Percentiles rank a stretch among this genome's conserved stretches.
phyloP scores from a whole-genome alignment of 2,329 filamentous ascomycete species.

The Penicillium hordei region DNA sequence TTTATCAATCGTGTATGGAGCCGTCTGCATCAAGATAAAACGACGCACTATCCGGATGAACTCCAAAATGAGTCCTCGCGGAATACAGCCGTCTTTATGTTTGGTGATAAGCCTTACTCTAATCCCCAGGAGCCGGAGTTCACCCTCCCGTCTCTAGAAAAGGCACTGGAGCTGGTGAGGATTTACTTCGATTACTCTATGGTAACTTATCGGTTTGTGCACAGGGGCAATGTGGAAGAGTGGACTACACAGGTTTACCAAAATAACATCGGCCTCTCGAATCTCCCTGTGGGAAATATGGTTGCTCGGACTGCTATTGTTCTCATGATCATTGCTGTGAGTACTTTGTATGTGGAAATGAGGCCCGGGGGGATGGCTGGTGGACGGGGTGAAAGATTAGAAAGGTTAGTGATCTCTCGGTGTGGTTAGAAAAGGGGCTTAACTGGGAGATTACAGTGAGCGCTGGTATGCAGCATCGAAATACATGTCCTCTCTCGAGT shows the following conservation, averaged over 20 bases:
- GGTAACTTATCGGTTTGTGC: conserved; percentile 60
- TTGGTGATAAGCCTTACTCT: conserved; percentile 53
- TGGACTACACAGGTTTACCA: conserved; percentile 49
- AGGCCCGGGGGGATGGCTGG: conserved; percentile 29
- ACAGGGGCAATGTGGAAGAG: conserved; percentile 53
- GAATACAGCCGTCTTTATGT: conserved; percentile 50
- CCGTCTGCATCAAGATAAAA: conserved; percentile 59
- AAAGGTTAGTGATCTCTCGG: background rate
- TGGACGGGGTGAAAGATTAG: conserved; percentile 33
- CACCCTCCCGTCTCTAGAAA: conserved; percentile 41
- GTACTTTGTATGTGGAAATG: conserved; percentile 49
- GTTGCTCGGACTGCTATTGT: conserved; percentile 52
- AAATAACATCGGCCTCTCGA: conserved; percentile 37
- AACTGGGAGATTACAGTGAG: conserved; percentile 27
- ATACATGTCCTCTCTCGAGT: conserved; percentile 45
- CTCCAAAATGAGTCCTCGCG: conserved; percentile 34
- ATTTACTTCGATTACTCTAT: conserved; percentile 62
- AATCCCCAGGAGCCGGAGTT: conserved; percentile 36
- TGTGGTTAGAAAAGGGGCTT: background rate
- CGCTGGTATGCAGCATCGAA: conserved; percentile 42
- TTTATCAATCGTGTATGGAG: conserved; percentile 68
- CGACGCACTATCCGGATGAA: conserved; percentile 31
- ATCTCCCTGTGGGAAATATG: conserved; percentile 42
- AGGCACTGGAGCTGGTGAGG: conserved; percentile 47
- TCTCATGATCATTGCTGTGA: conserved; percentile 51